Conservation (phyloP, 495 filamentous ascomycete species). For the Xylaria scruposa region DNA sequence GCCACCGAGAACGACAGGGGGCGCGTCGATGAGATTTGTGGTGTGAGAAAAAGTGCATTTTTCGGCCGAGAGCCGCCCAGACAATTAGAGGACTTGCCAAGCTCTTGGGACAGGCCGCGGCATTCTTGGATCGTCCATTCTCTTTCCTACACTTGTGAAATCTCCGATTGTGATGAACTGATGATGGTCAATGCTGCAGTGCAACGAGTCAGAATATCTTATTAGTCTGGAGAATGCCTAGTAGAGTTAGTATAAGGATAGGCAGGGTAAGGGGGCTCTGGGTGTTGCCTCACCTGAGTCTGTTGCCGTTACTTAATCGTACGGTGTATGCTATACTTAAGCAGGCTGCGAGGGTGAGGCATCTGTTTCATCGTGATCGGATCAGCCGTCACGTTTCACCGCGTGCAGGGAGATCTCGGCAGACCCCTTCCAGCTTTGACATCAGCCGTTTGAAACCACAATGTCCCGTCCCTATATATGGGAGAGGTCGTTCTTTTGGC, state of each 20-base stretch:
- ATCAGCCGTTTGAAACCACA: neutral
- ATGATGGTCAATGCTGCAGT: neutral
- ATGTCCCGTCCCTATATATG: neutral
- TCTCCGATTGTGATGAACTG: neutral
- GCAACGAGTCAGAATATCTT: no score
- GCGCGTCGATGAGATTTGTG: neutral
- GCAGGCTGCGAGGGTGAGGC: neutral
- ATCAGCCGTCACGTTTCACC: slow-evolving; percentile 16
- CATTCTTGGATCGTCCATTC: neutral
- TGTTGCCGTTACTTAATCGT: neutral
- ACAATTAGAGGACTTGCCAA: slow-evolving; percentile 13
- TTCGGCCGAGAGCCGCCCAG: slow-evolving; percentile 20
- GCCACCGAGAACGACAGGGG: neutral
- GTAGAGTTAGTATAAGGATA: neutral
- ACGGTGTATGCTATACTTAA: neutral
- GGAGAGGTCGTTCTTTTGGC: no score
- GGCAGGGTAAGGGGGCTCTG: neutral
- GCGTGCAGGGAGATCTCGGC: slow-evolving; percentile 13
- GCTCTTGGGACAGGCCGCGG: slow-evolving; percentile 3
- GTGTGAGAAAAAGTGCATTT: neutral
- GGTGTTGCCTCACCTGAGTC: slow-evolving; percentile 6
- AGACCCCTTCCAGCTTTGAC: neutral
- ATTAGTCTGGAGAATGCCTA: neutral
- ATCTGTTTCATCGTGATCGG: slow-evolving; percentile 12
- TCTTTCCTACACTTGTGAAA: neutral